A percentile compares a stretch with the other conserved stretches of the same genome.
These are phyloP conservation scores for Solanum chacoense DNA, from an alignment of 305 asterid species.

Conservation along the genomic window DNA sequence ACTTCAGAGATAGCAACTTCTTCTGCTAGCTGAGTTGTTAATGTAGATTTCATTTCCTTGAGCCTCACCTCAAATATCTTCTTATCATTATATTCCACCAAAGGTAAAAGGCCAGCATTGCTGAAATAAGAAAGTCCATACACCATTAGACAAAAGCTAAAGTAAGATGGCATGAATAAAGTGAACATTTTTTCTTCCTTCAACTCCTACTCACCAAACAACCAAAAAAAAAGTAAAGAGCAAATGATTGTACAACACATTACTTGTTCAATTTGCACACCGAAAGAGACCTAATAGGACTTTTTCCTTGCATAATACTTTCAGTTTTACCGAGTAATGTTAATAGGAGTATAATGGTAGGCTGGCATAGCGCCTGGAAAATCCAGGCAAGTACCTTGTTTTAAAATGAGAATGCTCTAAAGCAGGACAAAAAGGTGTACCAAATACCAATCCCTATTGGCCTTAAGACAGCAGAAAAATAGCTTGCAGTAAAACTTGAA, in stretches of 20 bases:
- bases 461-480: neutral
- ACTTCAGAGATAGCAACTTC: constrained; percentile 84
- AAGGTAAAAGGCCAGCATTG: constrained; percentile 63
- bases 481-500: neutral
- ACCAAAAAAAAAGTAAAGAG: neutral
- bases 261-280: neutral
- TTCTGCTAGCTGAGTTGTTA: constrained; percentile 78
- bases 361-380: neutral
- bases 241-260: neutral
- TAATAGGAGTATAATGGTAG: neutral
- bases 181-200: neutral
- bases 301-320: neutral
- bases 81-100: constrained; percentile 89
- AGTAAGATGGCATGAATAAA: neutral
- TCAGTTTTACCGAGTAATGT: neutral
- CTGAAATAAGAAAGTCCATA: constrained; percentile 27
- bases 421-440: neutral
- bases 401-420: neutral
- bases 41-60: constrained; percentile 87
- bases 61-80: constrained; percentile 79
- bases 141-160: neutral
- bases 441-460: neutral
- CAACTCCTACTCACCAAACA: neutral
- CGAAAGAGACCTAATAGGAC: neutral
- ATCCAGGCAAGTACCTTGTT: neutral